Percentiles rank a stretch among this genome's conserved stretches.
These are phyloP conservation scores for Scopulariopsis brevicaulis DNA, from an alignment of 2,329 filamentous ascomycete genomes.

Conservation along the genomic window DNA sequence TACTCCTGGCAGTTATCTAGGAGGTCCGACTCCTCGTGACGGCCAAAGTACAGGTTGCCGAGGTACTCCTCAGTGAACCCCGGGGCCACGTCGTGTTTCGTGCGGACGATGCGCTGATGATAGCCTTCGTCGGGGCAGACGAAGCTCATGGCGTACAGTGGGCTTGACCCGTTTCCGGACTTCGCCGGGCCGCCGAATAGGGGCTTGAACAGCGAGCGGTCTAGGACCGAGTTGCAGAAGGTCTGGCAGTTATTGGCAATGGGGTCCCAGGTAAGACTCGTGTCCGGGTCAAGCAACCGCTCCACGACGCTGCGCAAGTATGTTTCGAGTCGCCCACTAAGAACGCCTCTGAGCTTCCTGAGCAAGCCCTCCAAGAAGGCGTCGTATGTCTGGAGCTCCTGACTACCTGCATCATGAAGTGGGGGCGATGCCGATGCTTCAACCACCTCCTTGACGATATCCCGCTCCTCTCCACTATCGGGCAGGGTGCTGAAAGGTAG, in stretches of 20 bases:
- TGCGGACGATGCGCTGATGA: constrained; percentile 12
- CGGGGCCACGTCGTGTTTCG: constrained; percentile 23
- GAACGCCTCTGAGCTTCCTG: constrained; percentile 12
- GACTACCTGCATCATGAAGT: not conserved
- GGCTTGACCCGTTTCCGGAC: not conserved
- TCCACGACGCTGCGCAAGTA: constrained; percentile 19
- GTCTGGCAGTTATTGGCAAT: constrained; percentile 23
- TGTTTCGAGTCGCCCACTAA: constrained; percentile 12
- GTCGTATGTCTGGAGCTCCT: not conserved
- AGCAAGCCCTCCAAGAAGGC: constrained; percentile 6
- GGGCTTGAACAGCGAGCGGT: constrained; percentile 17
- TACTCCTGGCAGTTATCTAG: constrained; percentile 30
- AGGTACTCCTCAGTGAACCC: constrained; percentile 31
- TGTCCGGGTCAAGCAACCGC: constrained; percentile 14
- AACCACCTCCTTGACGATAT: not conserved
- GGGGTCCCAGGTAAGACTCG: constrained; percentile 17
- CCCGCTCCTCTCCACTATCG: not conserved
- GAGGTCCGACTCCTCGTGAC: constrained; percentile 27
- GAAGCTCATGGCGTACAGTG: constrained; percentile 27
- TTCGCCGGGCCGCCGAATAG: constrained; percentile 9
- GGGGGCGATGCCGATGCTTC: not conserved
- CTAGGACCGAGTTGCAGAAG: constrained; percentile 23
- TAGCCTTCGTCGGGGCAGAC: constrained; percentile 18
- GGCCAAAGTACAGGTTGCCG: constrained; percentile 23
- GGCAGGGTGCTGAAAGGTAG: constrained; percentile 19